phyloP scores from a whole-genome alignment of 2,329 filamentous ascomycete genomes.

The Nakataea oryzae region DNA sequence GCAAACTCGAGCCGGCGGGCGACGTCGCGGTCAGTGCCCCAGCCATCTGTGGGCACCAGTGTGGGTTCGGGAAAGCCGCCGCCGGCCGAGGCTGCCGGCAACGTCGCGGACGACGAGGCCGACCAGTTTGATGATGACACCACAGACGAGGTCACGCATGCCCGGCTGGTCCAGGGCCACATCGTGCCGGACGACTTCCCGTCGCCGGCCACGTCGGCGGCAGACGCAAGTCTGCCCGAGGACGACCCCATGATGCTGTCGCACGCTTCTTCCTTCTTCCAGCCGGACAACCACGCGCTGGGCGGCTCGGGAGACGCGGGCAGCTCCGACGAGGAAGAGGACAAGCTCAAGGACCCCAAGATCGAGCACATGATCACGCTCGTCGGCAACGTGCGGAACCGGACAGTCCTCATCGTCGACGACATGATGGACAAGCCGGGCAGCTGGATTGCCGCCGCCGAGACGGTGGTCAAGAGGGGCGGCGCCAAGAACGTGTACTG shows the following conservation, averaged over 20 bases:
- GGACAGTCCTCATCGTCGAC: constrained; percentile 88
- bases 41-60: not conserved
- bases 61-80: not conserved
- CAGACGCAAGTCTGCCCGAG: constrained; percentile 54
- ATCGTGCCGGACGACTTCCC: constrained; percentile 91
- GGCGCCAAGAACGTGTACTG: constrained; percentile 90
- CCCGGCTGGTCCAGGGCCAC: constrained; percentile 83
- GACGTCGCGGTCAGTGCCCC: constrained; percentile 13
- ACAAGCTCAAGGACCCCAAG: constrained; percentile 68
- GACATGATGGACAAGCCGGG: constrained; percentile 98
- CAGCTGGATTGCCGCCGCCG: constrained; percentile 94
- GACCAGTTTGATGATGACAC: constrained; percentile 66
- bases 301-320: constrained; percentile 78
- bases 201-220: constrained; percentile 61
- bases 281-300: constrained; percentile 57
- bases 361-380: constrained; percentile 93
- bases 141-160: constrained; percentile 82
- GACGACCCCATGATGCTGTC: constrained; percentile 77
- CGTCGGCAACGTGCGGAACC: constrained; percentile 85
- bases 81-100: not conserved
- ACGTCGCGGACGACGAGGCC: constrained; percentile 23
- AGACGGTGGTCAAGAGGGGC: constrained; percentile 90
- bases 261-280: constrained; percentile 69
- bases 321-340: constrained; percentile 86
- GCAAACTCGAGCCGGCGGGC: constrained; percentile 10